Evolutionary conservation across 441 rosid species (phyloP).

Genomic region (Populus hybrid): DNA sequence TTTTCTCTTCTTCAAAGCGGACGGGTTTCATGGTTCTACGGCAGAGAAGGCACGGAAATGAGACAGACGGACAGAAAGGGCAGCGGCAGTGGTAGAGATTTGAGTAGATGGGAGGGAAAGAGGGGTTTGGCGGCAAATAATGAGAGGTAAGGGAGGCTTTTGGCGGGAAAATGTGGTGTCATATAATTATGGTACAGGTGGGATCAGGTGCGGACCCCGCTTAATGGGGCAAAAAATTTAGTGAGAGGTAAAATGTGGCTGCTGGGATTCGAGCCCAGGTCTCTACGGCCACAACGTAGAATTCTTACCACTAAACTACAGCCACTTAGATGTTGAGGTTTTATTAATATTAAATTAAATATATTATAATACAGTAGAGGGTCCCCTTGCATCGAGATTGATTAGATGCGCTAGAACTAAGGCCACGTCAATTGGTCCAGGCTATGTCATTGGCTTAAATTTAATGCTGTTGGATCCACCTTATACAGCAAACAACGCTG

Average conservation of each 20-base stretch:
- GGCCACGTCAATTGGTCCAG: too few species aligned
- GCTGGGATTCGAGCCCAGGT: slow-evolving; percentile 62
- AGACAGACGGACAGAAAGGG: neutral
- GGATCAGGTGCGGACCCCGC: neutral
- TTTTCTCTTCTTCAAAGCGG: slow-evolving; percentile 59
- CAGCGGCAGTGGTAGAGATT: neutral
- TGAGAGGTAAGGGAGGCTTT: neutral
- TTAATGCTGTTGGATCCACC: too few species aligned
- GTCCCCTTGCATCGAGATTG: too few species aligned
- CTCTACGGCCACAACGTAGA: slow-evolving; percentile 64
- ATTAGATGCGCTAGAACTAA: too few species aligned
- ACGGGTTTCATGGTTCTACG: slow-evolving; percentile 50
- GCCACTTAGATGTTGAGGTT: slow-evolving; percentile 17
- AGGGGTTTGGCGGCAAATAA: slow-evolving; percentile 58
- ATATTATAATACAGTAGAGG: too few species aligned
- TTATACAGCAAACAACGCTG: too few species aligned
- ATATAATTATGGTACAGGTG: neutral
- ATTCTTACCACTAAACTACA: slow-evolving; percentile 53
- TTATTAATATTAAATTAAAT: accelerated
- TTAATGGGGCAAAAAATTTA: neutral
- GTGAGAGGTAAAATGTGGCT: slow-evolving; percentile 30
- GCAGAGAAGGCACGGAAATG: neutral
- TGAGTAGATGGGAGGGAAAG: neutral
- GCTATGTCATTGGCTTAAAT: too few species aligned
- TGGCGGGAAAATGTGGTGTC: neutral